phyloP scores from a whole-genome alignment of 2,329 filamentous ascomycete species.

The Aaosphaeria pasadenensis region DNA sequence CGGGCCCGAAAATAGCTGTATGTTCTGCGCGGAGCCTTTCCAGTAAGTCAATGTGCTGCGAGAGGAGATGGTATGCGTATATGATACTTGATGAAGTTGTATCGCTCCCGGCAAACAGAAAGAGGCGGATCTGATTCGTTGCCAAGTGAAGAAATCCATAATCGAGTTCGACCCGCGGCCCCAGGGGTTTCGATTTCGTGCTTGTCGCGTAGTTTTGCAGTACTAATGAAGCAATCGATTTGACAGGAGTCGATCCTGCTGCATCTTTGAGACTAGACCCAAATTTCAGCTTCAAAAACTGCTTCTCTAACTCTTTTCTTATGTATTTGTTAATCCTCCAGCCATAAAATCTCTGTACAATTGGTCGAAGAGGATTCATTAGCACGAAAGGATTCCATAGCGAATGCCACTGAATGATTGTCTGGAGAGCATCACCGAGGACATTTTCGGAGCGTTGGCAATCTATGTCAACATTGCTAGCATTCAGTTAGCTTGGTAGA shows the following conservation, averaged over 20 bases:
- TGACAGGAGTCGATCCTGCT: conserved; percentile 3
- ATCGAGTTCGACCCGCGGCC: too few species aligned
- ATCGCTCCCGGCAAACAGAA: conserved; percentile 30
- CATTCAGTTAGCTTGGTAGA: too few species aligned
- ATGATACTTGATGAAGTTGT: conserved; percentile 24
- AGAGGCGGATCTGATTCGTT: conserved; percentile 27
- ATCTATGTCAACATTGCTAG: neutral
- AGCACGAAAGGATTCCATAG: neutral
- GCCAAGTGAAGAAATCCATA: too few species aligned
- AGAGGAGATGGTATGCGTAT: conserved; percentile 19
- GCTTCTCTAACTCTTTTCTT: conserved; percentile 4
- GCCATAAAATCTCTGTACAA: conserved; percentile 5
- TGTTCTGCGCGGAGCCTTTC: conserved; percentile 20
- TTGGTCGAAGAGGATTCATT: neutral
- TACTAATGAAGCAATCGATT: conserved; percentile 4
- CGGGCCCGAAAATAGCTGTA: conserved; percentile 17
- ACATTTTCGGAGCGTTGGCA: neutral
- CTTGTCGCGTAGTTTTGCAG: too few species aligned
- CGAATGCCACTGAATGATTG: neutral
- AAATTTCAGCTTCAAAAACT: conserved; percentile 7
- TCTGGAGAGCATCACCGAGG: neutral
- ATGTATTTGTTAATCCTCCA: conserved; percentile 2
- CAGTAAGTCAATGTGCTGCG: conserved; percentile 13
- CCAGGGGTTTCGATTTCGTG: too few species aligned
- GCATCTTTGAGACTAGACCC: neutral